A percentile compares a stretch with the other conserved stretches of the same genome.
These are phyloP conservation scores for Cladophialophora psammophila DNA, from an alignment of 2,329 filamentous ascomycete species.

Conservation along the genomic window DNA sequence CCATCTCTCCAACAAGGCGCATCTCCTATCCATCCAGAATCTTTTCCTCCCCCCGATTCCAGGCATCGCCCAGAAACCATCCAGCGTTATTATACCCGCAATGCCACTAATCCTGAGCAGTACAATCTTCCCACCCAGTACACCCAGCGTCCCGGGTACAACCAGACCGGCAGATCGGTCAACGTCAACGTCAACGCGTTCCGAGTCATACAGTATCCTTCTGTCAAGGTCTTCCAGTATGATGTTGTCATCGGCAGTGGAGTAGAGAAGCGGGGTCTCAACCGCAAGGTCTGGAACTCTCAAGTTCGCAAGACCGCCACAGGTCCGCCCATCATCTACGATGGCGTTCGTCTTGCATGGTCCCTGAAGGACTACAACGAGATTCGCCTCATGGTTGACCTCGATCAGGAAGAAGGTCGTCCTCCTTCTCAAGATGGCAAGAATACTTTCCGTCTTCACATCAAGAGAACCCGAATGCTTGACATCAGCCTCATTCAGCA, in stretches of 20 bases:
- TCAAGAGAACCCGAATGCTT: conserved; percentile 72
- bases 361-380: conserved; percentile 52
- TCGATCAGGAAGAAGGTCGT: conserved; percentile 69
- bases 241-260: conserved; percentile 75
- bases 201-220: conserved; percentile 67
- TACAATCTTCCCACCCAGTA: conserved; percentile 46
- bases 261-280: conserved; percentile 68
- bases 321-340: conserved; percentile 72
- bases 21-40: neutral
- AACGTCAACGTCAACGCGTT: conserved; percentile 75
- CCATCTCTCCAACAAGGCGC: neutral
- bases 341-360: conserved; percentile 89
- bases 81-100: conserved; percentile 36
- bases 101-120: conserved; percentile 39
- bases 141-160: conserved; percentile 62
- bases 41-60: neutral
- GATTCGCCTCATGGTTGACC: conserved; percentile 69
- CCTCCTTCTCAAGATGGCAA: conserved; percentile 51
- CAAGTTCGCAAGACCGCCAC: conserved; percentile 65
- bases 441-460: conserved; percentile 66
- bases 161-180: conserved; percentile 64
- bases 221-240: conserved; percentile 76
- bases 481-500: conserved; percentile 69
- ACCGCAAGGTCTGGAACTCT: conserved; percentile 79
- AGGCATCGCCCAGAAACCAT: too few species aligned